phyloP scores from a whole-genome alignment of 2,329 filamentous ascomycete species.

The Stachybotrys echinatus region DNA sequence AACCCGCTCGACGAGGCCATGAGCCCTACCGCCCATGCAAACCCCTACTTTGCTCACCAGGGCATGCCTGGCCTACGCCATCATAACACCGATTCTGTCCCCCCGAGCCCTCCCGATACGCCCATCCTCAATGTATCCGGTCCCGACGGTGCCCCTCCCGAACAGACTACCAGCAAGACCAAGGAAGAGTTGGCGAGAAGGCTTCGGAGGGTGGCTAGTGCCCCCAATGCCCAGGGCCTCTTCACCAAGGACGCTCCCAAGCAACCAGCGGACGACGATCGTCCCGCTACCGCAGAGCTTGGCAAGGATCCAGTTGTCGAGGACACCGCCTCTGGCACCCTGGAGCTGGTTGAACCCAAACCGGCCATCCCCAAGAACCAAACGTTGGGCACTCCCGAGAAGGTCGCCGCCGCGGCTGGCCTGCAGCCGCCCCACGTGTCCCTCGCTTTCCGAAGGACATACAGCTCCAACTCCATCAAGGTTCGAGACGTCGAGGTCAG shows the following conservation, averaged over 20 bases:
- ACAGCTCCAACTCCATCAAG: conserved; percentile 99
- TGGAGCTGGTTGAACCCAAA: conserved; percentile 28
- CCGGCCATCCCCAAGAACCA: conserved; percentile 17
- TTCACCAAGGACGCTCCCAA: conserved; percentile 50
- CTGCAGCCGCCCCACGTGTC: conserved; percentile 63
- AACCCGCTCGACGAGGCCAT: conserved; percentile 83
- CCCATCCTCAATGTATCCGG: conserved; percentile 71
- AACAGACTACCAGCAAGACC: conserved; percentile 68
- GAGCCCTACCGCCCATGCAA: conserved; percentile 89
- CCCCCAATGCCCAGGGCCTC: conserved; percentile 91
- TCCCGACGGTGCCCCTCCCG: conserved; percentile 56
- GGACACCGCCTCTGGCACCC: conserved; percentile 38
- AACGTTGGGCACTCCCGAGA: conserved; percentile 34
- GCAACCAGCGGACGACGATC: conserved; percentile 47
- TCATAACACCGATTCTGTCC: conserved; percentile 89
- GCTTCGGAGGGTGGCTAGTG: conserved; percentile 87
- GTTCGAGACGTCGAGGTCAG: conserved; percentile 95
- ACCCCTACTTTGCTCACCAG: conserved; percentile 96
- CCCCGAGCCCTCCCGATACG: conserved; percentile 87
- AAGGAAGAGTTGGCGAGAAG: conserved; percentile 95
- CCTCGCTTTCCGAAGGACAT: conserved; percentile 84
- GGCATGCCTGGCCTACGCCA: conserved; percentile 89
- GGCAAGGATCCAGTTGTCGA: conserved; percentile 70
- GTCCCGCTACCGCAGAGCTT: conserved; percentile 80
- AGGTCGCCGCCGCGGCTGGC: conserved; percentile 47